Evolutionary conservation across 495 filamentous ascomycete species (phyloP).

Genomic region (Hypoxylon lenormandii): DNA sequence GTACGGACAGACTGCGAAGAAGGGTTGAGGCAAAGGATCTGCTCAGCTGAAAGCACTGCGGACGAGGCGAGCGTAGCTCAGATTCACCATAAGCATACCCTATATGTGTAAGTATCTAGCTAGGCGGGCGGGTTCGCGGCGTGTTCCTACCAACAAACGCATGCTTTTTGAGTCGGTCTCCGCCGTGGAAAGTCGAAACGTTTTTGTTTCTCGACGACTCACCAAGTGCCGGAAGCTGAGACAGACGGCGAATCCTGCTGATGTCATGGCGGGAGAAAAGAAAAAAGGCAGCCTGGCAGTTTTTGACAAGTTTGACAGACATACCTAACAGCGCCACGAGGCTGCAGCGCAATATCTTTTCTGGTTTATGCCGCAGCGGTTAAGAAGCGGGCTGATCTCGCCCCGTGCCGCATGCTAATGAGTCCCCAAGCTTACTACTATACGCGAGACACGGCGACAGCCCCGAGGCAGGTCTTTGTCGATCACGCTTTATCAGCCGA

Average conservation of each 20-base stretch:
- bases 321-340: constrained; percentile 13
- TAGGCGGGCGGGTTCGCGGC: constrained; percentile 12
- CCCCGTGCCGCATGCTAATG: constrained; percentile 2
- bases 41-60: constrained; percentile 30
- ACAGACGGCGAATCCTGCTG: constrained; percentile 30
- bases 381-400: constrained; percentile 4
- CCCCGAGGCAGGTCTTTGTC: constrained; percentile 3
- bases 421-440: constrained; percentile 26
- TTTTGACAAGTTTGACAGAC: not conserved
- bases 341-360: constrained; percentile 41
- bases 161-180: not conserved
- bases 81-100: not conserved
- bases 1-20: not conserved
- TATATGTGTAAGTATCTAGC: not conserved
- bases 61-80: constrained; percentile 26
- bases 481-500: constrained; percentile 8
- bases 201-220: not conserved
- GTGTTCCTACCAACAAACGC: not conserved
- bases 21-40: constrained; percentile 8
- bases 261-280: constrained; percentile 24
- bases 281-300: constrained; percentile 5
- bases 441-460: constrained; percentile 1
- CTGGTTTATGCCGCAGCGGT: constrained; percentile 44
- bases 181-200: not conserved
- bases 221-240: constrained; percentile 35